Percentiles rank a stretch among this genome's conserved stretches.
Evolutionary conservation across 2,329 filamentous ascomycete genomes (phyloP).

Genomic region (Metarhizium sp.): DNA sequence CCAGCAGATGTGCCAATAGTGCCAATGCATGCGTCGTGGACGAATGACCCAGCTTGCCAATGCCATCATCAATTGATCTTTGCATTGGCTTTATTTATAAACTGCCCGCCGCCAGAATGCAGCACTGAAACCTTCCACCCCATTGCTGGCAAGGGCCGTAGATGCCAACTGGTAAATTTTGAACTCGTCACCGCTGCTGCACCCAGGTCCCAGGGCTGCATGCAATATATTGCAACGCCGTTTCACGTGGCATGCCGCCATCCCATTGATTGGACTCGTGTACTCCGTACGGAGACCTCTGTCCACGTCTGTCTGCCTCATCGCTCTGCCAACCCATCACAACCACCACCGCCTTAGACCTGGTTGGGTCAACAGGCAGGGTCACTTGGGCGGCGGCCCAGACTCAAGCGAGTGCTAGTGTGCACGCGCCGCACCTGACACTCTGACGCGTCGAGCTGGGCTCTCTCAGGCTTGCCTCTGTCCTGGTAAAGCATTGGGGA

Average conservation of each 20-base stretch:
- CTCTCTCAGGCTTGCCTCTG: background rate
- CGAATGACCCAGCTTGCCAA: no score
- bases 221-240: background rate
- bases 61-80: no score
- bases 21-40: no score
- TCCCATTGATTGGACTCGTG: background rate
- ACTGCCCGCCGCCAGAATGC: no score
- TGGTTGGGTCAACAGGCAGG: background rate
- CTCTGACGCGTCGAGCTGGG: background rate
- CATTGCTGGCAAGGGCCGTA: no score
- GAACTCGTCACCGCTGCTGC: no score
- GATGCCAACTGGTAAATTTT: no score
- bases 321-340: background rate
- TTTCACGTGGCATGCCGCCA: background rate
- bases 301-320: background rate
- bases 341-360: background rate
- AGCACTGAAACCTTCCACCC: no score
- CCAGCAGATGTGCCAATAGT: no score
- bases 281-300: background rate
- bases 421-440: background rate
- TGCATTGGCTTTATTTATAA: no score
- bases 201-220: no score
- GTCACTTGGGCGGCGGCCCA: slow-evolving; percentile 2
- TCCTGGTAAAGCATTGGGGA: background rate
- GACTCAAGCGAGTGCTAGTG: background rate